Percentiles rank a stretch among this genome's conserved stretches.
Evolutionary conservation across 441 rosid genomes (phyloP).

Genomic region (Gossypium trilobum): DNA sequence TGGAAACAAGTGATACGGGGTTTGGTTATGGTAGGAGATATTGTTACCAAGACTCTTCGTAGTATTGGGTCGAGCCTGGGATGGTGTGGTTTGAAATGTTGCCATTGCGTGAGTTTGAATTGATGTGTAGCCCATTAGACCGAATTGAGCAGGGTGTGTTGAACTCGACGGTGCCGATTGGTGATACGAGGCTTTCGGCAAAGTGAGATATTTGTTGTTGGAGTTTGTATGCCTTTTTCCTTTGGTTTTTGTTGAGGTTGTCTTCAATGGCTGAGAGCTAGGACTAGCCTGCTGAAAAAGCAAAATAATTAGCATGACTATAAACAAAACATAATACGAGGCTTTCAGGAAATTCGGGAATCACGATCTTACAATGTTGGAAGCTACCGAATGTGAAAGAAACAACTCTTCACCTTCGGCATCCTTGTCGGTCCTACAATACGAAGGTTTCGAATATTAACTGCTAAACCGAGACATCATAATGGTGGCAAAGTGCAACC

Average conservation of each 20-base stretch:
- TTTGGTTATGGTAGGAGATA: slow-evolving; percentile 28
- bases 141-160: slow-evolving; percentile 24
- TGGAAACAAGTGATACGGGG: slow-evolving; percentile 26
- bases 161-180: slow-evolving; percentile 20
- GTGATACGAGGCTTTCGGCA: slow-evolving; percentile 23
- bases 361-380: slow-evolving; percentile 25
- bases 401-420: slow-evolving; percentile 42
- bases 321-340: background rate
- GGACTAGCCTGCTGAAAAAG: slow-evolving; percentile 23
- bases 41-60: slow-evolving; percentile 14
- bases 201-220: slow-evolving; percentile 14
- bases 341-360: background rate
- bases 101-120: slow-evolving; percentile 24
- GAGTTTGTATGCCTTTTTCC: slow-evolving; percentile 28
- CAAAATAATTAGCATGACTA: background rate
- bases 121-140: slow-evolving; percentile 26
- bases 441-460: background rate
- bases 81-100: slow-evolving; percentile 24
- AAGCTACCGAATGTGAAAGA: slow-evolving; percentile 23
- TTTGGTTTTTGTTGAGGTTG: slow-evolving; percentile 25
- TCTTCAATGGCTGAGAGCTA: slow-evolving; percentile 22
- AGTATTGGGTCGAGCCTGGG: slow-evolving; percentile 20
- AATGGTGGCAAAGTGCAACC: background rate
- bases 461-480: background rate
- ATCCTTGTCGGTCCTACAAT: slow-evolving; percentile 43